Conservation (phyloP, 345 rosid genomes). For the Angophora floribunda region DNA sequence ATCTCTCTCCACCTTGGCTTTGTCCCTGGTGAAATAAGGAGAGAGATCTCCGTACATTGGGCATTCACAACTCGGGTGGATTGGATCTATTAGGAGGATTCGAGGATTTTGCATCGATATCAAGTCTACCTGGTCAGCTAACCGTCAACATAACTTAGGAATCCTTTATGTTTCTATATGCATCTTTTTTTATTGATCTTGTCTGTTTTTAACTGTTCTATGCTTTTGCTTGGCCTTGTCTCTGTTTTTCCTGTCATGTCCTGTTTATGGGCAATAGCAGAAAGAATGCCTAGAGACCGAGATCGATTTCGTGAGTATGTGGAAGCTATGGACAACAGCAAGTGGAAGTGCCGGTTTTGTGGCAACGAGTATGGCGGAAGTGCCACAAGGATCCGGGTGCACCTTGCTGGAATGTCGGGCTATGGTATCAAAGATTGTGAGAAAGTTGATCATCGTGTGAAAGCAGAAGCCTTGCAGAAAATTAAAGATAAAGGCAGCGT, state of each 20-base stretch:
- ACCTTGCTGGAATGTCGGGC: background rate
- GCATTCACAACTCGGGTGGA: no score
- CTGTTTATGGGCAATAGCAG: background rate
- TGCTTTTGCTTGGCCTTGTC: background rate
- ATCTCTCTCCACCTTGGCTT: no score
- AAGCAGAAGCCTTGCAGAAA: background rate
- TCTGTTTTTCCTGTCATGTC: background rate
- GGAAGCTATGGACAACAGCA: rapidly evolving
- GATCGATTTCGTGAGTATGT: background rate
- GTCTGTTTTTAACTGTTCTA: no score
- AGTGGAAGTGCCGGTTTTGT: background rate
- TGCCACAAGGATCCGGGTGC: background rate
- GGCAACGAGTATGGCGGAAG: background rate
- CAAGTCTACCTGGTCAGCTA: no score
- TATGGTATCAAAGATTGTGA: background rate
- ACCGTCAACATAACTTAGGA: no score
- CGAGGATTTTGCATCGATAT: no score
- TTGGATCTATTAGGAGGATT: no score
- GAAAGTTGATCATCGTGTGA: background rate
- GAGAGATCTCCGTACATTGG: no score
- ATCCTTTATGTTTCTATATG: no score
- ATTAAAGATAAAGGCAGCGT: background rate
- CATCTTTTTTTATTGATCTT: no score
- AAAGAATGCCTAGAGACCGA: background rate
- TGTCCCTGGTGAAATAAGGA: no score